phyloP scores from a whole-genome alignment of 2,329 filamentous ascomycete genomes.

The Xylariaceae sp. region DNA sequence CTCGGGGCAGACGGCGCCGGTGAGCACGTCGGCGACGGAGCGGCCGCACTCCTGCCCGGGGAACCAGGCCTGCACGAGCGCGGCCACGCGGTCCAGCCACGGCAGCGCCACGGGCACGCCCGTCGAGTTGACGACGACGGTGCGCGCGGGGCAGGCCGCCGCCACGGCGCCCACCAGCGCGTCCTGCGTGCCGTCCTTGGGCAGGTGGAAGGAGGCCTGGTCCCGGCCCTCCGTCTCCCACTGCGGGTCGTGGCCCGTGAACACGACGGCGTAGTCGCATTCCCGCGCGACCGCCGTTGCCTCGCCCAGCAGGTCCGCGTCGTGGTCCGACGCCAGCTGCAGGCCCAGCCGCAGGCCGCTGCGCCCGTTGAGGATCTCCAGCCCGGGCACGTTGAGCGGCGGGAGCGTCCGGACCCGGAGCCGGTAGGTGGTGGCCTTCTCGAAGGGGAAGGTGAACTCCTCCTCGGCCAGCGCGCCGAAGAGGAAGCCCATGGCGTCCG shows the following conservation, averaged over 20 bases:
- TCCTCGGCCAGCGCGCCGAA: constrained; percentile 25
- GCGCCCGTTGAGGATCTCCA: constrained; percentile 27
- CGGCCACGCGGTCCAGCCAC: constrained; percentile 48
- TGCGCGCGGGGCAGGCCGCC: constrained; percentile 45
- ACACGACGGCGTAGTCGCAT: constrained; percentile 55
- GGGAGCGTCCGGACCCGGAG: constrained; percentile 23
- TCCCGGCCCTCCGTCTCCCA: constrained; percentile 52
- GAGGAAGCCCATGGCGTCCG: constrained; percentile 28
- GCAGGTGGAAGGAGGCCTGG: constrained; percentile 65
- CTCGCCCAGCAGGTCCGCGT: constrained; percentile 31
- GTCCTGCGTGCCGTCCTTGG: constrained; percentile 53
- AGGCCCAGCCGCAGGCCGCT: constrained; percentile 25
- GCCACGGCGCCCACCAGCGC: constrained; percentile 49
- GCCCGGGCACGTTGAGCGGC: constrained; percentile 11
- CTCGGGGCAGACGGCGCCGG: constrained; percentile 56
- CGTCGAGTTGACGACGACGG: constrained; percentile 56
- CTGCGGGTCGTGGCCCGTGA: constrained; percentile 52
- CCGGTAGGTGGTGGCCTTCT: constrained; percentile 24
- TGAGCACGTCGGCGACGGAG: constrained; percentile 59
- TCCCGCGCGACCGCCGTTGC: constrained; percentile 52
- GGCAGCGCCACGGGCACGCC: constrained; percentile 57
- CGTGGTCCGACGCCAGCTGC: constrained; percentile 25
- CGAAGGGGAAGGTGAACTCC: constrained; percentile 21
- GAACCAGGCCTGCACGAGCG: constrained; percentile 60
- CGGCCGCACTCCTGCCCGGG: constrained; percentile 63